Conservation (phyloP, 345 rosid species). For the Bruguiera sexangula region DNA sequence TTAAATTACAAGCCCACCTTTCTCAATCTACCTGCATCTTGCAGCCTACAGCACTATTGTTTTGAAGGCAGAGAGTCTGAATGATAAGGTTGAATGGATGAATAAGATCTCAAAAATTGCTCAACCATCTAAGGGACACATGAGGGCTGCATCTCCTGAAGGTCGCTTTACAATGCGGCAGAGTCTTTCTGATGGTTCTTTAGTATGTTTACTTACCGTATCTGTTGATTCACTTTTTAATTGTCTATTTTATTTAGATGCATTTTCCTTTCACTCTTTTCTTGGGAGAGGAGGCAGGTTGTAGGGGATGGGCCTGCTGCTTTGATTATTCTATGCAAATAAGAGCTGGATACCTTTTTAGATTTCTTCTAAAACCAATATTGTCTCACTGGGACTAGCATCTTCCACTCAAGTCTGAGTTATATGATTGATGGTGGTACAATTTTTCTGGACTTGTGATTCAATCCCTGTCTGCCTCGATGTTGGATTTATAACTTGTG, state of each 20-base stretch:
- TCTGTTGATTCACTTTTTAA: background rate
- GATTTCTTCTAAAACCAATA: too few species aligned
- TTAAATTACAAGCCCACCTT: background rate
- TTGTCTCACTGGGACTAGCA: too few species aligned
- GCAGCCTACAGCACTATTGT: background rate
- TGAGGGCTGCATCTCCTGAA: background rate
- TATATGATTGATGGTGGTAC: too few species aligned
- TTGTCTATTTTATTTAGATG: background rate
- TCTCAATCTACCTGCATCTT: background rate
- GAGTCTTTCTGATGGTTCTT: slow-evolving; percentile 1
- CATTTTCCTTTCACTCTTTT: background rate
- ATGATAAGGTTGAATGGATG: background rate
- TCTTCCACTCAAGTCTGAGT: too few species aligned
- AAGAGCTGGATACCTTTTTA: too few species aligned
- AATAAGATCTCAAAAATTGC: background rate
- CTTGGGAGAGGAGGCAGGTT: too few species aligned
- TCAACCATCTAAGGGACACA: background rate
- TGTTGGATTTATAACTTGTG: too few species aligned
- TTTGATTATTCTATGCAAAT: too few species aligned
- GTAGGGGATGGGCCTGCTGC: too few species aligned
- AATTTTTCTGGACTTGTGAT: too few species aligned
- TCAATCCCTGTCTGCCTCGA: too few species aligned
- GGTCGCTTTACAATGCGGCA: background rate
- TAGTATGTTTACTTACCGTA: background rate
- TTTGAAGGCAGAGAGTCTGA: slow-evolving; percentile 1